A percentile compares a stretch with the other conserved stretches of the same genome.
These are phyloP conservation scores for Crinitomyces ghanaensis DNA, from an alignment of 805 yeast genomes.

Conservation along the genomic window DNA sequence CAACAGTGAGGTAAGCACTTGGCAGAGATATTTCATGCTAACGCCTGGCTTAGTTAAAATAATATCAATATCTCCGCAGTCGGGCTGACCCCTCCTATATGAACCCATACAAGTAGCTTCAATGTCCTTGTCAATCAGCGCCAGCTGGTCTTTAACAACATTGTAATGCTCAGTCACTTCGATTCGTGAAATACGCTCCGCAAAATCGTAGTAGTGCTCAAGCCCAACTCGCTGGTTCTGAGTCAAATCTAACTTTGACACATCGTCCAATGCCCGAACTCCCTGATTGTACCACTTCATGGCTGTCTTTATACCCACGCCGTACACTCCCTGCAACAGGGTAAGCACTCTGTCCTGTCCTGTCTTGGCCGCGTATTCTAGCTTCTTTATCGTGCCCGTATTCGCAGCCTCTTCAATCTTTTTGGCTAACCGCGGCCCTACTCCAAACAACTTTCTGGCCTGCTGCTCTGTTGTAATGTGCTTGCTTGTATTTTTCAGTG, in stretches of 20 bases:
- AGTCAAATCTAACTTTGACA: slow-evolving; percentile 22
- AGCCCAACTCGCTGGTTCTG: slow-evolving; percentile 31
- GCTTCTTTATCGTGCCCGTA: slow-evolving; percentile 25
- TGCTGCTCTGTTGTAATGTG: slow-evolving; percentile 29
- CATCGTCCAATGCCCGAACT: slow-evolving; percentile 30
- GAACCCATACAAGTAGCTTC: slow-evolving; percentile 38
- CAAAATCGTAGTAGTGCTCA: slow-evolving; percentile 38
- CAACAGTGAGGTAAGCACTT: slow-evolving; percentile 18
- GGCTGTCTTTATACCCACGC: slow-evolving; percentile 38
- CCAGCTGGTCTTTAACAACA: slow-evolving; percentile 21
- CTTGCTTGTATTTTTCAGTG: slow-evolving; percentile 20
- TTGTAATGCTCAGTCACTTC: slow-evolving; percentile 34
- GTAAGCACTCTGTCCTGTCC: slow-evolving; percentile 20
- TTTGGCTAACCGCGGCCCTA: slow-evolving; percentile 32
- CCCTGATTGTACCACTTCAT: slow-evolving; percentile 32
- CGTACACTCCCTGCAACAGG: slow-evolving; percentile 33
- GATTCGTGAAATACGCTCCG: slow-evolving; percentile 32
- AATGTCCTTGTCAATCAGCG: slow-evolving; percentile 27
- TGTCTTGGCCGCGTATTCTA: slow-evolving; percentile 17
- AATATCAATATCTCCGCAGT: slow-evolving; percentile 45
- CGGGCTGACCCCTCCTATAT: slow-evolving; percentile 36
- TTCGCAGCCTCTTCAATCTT: slow-evolving; percentile 37
- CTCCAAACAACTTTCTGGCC: slow-evolving; percentile 30
- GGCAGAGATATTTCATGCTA: slow-evolving; percentile 17
- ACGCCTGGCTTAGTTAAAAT: slow-evolving; percentile 31